Evolutionary conservation across 2,329 filamentous ascomycete genomes (phyloP).

Genomic region (Venturia oleaginea): DNA sequence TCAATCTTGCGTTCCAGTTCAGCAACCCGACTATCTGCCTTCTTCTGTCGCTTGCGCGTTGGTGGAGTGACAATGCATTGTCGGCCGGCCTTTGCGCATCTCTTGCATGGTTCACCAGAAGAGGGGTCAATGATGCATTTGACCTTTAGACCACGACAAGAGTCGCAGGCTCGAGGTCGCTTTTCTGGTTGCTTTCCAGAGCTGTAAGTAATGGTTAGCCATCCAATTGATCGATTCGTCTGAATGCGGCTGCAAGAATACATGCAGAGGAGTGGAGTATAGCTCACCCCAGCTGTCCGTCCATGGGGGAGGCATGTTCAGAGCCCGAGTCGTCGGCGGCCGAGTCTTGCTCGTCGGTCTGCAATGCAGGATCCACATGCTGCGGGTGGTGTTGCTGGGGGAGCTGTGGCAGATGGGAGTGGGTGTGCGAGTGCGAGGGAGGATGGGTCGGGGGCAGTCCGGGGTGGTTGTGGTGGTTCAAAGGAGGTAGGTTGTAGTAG

Average conservation of each 20-base stretch:
- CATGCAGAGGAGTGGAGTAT: background rate
- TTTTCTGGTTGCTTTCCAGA: slow-evolving; percentile 31
- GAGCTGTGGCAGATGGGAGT: background rate
- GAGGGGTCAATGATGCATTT: slow-evolving; percentile 15
- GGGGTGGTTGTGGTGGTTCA: background rate
- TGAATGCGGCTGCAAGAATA: background rate
- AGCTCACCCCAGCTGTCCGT: slow-evolving; percentile 3
- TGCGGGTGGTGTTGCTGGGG: background rate
- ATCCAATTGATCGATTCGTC: background rate
- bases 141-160: slow-evolving; percentile 60
- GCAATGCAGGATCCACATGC: slow-evolving; percentile 5
- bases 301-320: background rate
- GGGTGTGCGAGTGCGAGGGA: background rate
- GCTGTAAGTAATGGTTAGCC: background rate
- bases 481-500: background rate
- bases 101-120: slow-evolving; percentile 54
- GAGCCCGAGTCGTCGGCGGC: background rate
- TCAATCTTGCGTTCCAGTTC: slow-evolving; percentile 92
- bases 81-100: slow-evolving; percentile 73
- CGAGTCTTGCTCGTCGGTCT: slow-evolving; percentile 2
- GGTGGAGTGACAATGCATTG: slow-evolving; percentile 69
- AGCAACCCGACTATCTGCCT: slow-evolving; percentile 79
- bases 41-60: slow-evolving; percentile 75
- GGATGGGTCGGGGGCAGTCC: slow-evolving; percentile 1
- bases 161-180: slow-evolving; percentile 64